Evolutionary conservation across 805 yeast species (phyloP).

Genomic region (Myxozyma neglecta): DNA sequence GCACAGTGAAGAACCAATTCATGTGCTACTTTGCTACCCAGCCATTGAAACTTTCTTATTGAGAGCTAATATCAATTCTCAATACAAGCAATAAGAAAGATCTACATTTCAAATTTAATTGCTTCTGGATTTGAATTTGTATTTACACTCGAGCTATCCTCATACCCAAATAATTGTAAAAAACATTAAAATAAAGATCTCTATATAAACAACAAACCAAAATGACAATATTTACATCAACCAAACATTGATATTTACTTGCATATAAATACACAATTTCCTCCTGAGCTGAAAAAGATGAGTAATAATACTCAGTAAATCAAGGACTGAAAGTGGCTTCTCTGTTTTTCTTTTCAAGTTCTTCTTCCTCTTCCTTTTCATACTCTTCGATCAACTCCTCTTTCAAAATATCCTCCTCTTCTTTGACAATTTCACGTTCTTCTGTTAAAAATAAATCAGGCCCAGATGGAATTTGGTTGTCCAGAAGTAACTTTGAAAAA

Average conservation of each 20-base stretch:
- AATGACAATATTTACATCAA: background rate
- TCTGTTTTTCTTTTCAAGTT: slow-evolving; percentile 4
- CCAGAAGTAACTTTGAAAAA: slow-evolving; percentile 27
- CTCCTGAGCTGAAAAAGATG: background rate
- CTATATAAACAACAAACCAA: background rate
- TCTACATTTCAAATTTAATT: no score
- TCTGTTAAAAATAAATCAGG: background rate
- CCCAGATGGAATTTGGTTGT: slow-evolving; percentile 12
- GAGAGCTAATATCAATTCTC: no score
- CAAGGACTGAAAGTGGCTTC: slow-evolving; percentile 20
- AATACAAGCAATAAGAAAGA: no score
- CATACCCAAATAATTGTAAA: background rate
- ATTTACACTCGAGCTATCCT: background rate
- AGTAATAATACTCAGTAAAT: background rate
- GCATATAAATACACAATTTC: background rate
- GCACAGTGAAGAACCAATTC: no score
- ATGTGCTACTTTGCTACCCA: no score
- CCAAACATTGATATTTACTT: background rate
- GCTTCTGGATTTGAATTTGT: no score
- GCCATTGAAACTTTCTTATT: no score
- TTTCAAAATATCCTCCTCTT: slow-evolving; percentile 25
- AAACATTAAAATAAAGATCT: background rate
- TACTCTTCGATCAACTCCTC: slow-evolving; percentile 30
- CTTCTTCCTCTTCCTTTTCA: slow-evolving; percentile 24
- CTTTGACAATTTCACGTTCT: slow-evolving; percentile 8